Percentiles rank a stretch among this genome's conserved stretches.
Conservation (phyloP, 2,329 filamentous ascomycete species). For the Alternaria conjuncta region DNA sequence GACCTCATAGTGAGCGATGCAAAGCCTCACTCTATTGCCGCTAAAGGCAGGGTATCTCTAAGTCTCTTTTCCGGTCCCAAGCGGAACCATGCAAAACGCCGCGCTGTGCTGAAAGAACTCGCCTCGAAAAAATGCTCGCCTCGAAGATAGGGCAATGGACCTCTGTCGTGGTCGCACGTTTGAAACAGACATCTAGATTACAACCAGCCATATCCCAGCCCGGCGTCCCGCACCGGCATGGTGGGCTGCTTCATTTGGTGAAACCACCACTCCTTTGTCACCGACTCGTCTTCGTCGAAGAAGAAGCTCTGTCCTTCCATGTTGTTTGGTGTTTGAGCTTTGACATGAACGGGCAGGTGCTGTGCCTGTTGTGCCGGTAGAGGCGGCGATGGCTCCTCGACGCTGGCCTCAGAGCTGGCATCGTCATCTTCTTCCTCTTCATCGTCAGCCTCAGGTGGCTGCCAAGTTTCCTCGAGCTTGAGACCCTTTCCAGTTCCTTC, state of each 20-base stretch:
- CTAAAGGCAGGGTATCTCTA: slow-evolving; percentile 40
- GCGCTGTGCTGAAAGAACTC: slow-evolving; percentile 36
- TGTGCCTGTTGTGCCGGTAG: slow-evolving; percentile 29
- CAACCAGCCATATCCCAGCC: slow-evolving; percentile 48
- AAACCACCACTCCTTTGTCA: slow-evolving; percentile 51
- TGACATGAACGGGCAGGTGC: slow-evolving; percentile 36
- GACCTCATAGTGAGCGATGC: slow-evolving; percentile 32
- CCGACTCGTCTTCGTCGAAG: slow-evolving; percentile 48
- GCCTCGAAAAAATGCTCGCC: slow-evolving; percentile 12
- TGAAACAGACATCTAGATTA: slow-evolving; percentile 25
- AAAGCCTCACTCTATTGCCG: slow-evolving; percentile 22
- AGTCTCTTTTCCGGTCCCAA: slow-evolving; percentile 14
- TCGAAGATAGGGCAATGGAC: background rate
- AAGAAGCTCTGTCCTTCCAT: slow-evolving; percentile 52
- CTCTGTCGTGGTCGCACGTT: slow-evolving; percentile 11
- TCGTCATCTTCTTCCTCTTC: slow-evolving; percentile 56
- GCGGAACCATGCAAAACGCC: slow-evolving; percentile 32
- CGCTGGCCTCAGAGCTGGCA: slow-evolving; percentile 53
- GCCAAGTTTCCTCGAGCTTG: slow-evolving; percentile 83
- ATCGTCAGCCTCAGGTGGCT: slow-evolving; percentile 61
- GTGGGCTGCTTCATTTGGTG: slow-evolving; percentile 46
- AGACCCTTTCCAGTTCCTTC: slow-evolving; percentile 71
- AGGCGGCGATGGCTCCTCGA: slow-evolving; percentile 43
- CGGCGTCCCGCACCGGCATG: slow-evolving; percentile 48
- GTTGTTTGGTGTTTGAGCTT: slow-evolving; percentile 36